A percentile compares a stretch with the other conserved stretches of the same genome.
These are phyloP conservation scores for Trichoderma koningii DNA, from an alignment of 2,329 filamentous ascomycete genomes.

Conservation along the genomic window DNA sequence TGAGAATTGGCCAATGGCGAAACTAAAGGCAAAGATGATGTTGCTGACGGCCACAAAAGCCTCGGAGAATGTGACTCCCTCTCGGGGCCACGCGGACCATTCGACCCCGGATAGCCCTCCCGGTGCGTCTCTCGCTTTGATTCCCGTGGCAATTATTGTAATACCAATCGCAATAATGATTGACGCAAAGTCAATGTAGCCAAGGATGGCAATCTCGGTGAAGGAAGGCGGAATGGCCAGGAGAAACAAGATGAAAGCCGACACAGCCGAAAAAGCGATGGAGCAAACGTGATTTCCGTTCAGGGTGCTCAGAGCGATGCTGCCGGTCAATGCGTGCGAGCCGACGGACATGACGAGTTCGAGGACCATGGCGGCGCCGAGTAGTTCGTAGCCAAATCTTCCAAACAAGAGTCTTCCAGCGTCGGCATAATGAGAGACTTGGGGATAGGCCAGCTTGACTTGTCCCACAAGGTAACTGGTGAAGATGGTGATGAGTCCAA, in stretches of 20 bases:
- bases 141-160: constrained; percentile 62
- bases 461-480: constrained; percentile 44
- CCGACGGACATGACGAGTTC: constrained; percentile 66
- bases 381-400: constrained; percentile 56
- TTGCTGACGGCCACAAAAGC: constrained; percentile 61
- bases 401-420: constrained; percentile 62
- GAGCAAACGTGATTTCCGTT: constrained; percentile 52
- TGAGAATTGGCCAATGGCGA: constrained; percentile 46
- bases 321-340: constrained; percentile 66
- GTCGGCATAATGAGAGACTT: constrained; percentile 64
- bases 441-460: constrained; percentile 48
- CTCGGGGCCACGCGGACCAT: constrained; percentile 43
- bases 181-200: constrained; percentile 55
- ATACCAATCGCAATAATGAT: constrained; percentile 62
- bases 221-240: constrained; percentile 46
- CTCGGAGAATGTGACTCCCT: constrained; percentile 47
- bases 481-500: constrained; percentile 44
- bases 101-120: constrained; percentile 32
- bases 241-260: constrained; percentile 42
- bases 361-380: constrained; percentile 59
- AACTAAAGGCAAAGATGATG: constrained; percentile 66
- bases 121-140: constrained; percentile 37
- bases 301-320: constrained; percentile 63
- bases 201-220: constrained; percentile 45
- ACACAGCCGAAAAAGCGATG: constrained; percentile 43